A percentile compares a stretch with the other conserved stretches of the same genome.
Conservation (phyloP, 192 early-diverging fungal genomes). For the Entomortierella beljakovae region DNA sequence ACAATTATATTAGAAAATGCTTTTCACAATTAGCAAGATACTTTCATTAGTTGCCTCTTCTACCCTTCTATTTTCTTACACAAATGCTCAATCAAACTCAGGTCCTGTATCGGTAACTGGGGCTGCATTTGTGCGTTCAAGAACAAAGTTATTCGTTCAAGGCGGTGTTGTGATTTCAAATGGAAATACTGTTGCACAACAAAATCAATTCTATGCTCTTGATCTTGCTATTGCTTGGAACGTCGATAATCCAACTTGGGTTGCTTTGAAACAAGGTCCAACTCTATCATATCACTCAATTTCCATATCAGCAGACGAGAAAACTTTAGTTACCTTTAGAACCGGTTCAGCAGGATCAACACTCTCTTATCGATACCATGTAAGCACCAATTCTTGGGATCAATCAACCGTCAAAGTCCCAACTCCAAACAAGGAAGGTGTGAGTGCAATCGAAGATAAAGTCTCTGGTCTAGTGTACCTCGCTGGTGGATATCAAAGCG, state of each 20-base stretch:
- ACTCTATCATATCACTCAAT: slow-evolving; percentile 11
- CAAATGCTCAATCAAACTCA: no score
- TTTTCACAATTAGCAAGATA: no score
- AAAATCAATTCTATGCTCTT: slow-evolving; percentile 14
- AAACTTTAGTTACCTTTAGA: slow-evolving; percentile 10
- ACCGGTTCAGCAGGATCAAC: neutral
- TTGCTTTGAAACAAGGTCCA: slow-evolving; percentile 5
- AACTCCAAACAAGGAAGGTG: slow-evolving; percentile 7
- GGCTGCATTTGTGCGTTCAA: slow-evolving; percentile 7
- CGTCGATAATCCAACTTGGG: slow-evolving; percentile 7
- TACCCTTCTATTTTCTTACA: no score
- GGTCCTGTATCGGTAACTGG: slow-evolving; percentile 12
- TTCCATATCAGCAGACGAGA: slow-evolving; percentile 10
- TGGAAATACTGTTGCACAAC: slow-evolving; percentile 17
- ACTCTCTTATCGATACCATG: slow-evolving; percentile 6
- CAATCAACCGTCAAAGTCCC: slow-evolving; percentile 17
- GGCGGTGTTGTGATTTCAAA: slow-evolving; percentile 6
- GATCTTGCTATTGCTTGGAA: slow-evolving; percentile 8
- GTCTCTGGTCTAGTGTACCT: slow-evolving; percentile 11
- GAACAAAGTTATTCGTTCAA: slow-evolving; percentile 17
- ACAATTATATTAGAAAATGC: no score
- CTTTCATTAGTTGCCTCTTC: no score
- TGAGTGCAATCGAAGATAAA: slow-evolving; percentile 1
- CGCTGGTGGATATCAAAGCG: slow-evolving; percentile 20
- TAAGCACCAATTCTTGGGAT: slow-evolving; percentile 1